Evolutionary conservation across 805 yeast genomes (phyloP), one percentile per base, ranked within the genome.

Genomic region (Kodamaea hsintzibuensis): DNA sequence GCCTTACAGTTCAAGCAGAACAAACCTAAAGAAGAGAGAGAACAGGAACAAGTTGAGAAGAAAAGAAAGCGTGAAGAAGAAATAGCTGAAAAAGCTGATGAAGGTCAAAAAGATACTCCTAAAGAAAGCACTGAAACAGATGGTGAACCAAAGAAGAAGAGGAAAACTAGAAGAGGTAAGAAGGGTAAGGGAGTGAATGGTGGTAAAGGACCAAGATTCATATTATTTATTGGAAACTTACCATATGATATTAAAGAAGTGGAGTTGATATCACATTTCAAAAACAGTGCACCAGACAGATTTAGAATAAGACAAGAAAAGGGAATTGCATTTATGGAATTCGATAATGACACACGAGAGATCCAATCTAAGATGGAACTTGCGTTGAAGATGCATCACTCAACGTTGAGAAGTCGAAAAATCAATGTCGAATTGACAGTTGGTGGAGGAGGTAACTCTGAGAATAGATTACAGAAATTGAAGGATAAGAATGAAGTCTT

Each of bases 351-450:
- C 49, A 72, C 77, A 42, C 74, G 72, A 16, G 89, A 86, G 56
- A 89, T 92, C 42, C 88, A 88, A 61, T 81, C 84, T 56, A 82
- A 86, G 56, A 86, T 95, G 85, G 97, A 91, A 63, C 78, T 82
- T 46, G 98, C 98, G 0, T 77, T 95, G 61, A 77, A 87, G 58
- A 81, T 89, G 77, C 97, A 95, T 69, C 96, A 90, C 70, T 79
- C 93, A 2, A 62, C 75, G 8, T 67, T 93, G 58, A 79, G 82
- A 54, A 79, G 81, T 44, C 80, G 97, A 60, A 90, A 86, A 68
- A 92, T 95, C 64, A 95, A 95, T 65, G 98, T 95, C 37, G 99
- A 95, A 69, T 79, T 95, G 62, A 95, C 98, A 1, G 99, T 91
- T 49, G 99, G 99, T 53, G 99, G 99, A 42, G 99, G 99, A 47